Base-by-base conservation (phyloP, 2,329 filamentous ascomycete genomes). In the Sclerotinia trifoliorum region DNA sequence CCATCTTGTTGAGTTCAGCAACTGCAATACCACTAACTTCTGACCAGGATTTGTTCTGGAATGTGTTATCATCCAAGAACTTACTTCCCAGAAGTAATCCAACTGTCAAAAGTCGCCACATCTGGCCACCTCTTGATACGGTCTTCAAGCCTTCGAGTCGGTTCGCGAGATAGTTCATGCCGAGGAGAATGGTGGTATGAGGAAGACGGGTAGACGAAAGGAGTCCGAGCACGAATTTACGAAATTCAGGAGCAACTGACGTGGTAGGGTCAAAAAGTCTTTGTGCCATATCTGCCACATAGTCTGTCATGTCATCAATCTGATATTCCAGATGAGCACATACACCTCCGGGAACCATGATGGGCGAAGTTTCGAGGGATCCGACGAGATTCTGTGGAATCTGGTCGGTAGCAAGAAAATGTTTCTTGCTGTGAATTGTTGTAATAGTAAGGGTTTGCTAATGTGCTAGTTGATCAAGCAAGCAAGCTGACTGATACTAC, bases 31-130 rank as follows among this genome's bases (percentile, higher is more conserved):
- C 88, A 78, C 88, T 92, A 65, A 92, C 89, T 76, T 92, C 90
- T 13, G 89, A 87, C 89, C 89, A 92, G 3, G 89, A 92, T 70
- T 88, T 86, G 79, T 92, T 92, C 81, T 91, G 89, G 81, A 92
- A 92, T 46, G 89, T 92, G 78, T 92, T 92, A 80, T 92, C 89
- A 74, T 92, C 89, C 71, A 92, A 79, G 78, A 92, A 92, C 80
- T 92, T 92, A 83, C 88, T 91, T 68, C 89, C 89, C 64, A 92
- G 81, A 65, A 92, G 82, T 61, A 92, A 81, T 51, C 86, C 84
- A 63, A 90, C 88, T 32, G 88, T 91, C 71, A 91, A 83, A 79
- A 91, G 86, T 66, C 88, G 86, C 79, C 90, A 90, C 66, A 91
- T 82, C 75, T 88, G 84, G 64, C 84, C 85, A 73, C 86, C 83